These are phyloP conservation scores for Amyloporia xantha DNA, from an alignment of 768 basidiomycete species.

Conservation along the genomic window DNA sequence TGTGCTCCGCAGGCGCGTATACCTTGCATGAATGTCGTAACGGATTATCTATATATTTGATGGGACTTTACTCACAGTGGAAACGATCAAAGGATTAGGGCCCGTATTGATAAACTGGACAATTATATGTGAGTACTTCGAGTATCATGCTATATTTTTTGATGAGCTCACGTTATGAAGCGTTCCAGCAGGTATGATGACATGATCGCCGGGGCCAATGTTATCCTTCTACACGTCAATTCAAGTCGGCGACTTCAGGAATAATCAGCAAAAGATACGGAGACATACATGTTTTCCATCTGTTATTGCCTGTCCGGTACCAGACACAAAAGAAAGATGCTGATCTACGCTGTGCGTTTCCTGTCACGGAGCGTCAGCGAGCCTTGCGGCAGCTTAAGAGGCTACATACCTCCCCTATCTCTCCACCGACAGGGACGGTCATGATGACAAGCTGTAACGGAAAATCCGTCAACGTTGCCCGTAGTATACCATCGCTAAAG, in stretches of 20 bases:
- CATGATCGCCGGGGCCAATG: slow-evolving; percentile 20
- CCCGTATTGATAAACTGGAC: slow-evolving; percentile 22
- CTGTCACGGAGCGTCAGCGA: slow-evolving; percentile 6
- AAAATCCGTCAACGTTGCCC: too few species aligned
- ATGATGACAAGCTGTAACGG: slow-evolving; percentile 23
- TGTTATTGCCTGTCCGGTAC: slow-evolving; percentile 19
- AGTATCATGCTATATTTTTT: background rate
- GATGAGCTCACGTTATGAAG: slow-evolving; percentile 19
- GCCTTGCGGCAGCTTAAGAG: too few species aligned
- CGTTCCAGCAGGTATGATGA: slow-evolving; percentile 23
- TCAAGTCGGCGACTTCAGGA: background rate
- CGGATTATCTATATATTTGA: too few species aligned
- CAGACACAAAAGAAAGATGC: slow-evolving; percentile 22
- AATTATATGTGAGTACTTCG: slow-evolving; percentile 4
- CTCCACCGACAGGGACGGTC: slow-evolving; percentile 23
- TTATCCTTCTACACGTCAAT: slow-evolving; percentile 7
- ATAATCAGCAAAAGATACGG: background rate
- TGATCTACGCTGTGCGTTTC: slow-evolving; percentile 24
- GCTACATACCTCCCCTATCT: slow-evolving; percentile 22
- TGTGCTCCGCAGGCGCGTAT: slow-evolving; percentile 25
- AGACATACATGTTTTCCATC: slow-evolving; percentile 15
- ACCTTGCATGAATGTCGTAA: slow-evolving; percentile 11
- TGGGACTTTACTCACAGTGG: slow-evolving; percentile 14
- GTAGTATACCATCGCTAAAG: too few species aligned
- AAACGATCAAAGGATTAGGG: slow-evolving; percentile 19